Evolutionary conservation across 1,284 basidiomycete species (phyloP).

Genomic region (Crucibulum parvulum): DNA sequence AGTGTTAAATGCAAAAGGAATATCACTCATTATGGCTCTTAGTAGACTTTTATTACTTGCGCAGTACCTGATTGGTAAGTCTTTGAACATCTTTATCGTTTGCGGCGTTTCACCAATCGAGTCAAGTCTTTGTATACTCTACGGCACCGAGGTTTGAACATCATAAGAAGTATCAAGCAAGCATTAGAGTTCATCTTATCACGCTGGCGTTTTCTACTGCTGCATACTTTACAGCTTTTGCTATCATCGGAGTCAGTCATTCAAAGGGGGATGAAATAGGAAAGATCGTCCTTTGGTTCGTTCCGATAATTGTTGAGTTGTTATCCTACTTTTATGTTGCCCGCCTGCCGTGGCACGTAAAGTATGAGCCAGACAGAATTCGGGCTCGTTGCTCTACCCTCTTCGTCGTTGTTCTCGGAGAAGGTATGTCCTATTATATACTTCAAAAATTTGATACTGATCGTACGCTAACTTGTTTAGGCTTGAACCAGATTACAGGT

Average conservation of each 20-base stretch:
- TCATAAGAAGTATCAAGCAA: not conserved
- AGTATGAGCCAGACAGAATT: not conserved
- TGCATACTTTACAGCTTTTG: constrained; percentile 10
- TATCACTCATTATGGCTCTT: constrained; percentile 14
- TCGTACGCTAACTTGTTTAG: not conserved
- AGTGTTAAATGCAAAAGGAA: constrained; percentile 14
- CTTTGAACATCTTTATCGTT: not conserved
- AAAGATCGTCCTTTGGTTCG: constrained; percentile 15
- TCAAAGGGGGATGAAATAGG: constrained; percentile 1
- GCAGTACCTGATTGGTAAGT: constrained; percentile 15
- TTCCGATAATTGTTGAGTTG: constrained; percentile 14
- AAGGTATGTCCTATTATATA: not conserved
- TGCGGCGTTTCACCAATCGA: too few species aligned
- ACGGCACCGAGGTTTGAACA: not conserved
- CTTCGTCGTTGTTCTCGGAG: not conserved
- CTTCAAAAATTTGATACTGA: not conserved
- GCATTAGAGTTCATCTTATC: constrained; percentile 13
- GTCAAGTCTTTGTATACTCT: too few species aligned
- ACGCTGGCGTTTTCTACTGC: constrained; percentile 10
- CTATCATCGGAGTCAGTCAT: constrained; percentile 6
- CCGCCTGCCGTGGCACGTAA: not conserved
- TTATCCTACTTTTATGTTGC: constrained; percentile 4
- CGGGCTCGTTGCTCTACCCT: not conserved
- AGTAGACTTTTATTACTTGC: constrained; percentile 15
- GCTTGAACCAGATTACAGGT: constrained; percentile 1